Conservation (phyloP, 805 yeast genomes). For the Zygoascus bituminiphila region DNA sequence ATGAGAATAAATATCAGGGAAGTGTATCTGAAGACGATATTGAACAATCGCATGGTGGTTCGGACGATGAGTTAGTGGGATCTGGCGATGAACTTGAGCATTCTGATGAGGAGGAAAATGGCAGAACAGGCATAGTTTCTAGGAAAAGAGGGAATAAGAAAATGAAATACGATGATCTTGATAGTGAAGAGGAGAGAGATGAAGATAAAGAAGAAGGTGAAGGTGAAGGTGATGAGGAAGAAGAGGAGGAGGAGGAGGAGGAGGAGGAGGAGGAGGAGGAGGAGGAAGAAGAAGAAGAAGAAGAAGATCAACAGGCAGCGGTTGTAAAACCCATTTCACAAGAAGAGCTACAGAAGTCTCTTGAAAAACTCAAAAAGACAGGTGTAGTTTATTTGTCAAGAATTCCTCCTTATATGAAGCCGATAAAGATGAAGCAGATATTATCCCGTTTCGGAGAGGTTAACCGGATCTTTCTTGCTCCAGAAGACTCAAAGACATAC, state of each 20-base stretch:
- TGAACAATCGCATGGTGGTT: background rate
- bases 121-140: background rate
- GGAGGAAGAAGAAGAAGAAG: slow-evolving; percentile 15
- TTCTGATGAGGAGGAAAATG: background rate
- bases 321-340: slow-evolving; percentile 21
- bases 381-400: slow-evolving; percentile 91
- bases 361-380: slow-evolving; percentile 51
- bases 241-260: slow-evolving; percentile 14
- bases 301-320: slow-evolving; percentile 6
- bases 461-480: slow-evolving; percentile 80
- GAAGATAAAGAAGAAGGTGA: background rate
- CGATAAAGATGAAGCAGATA: slow-evolving; percentile 77
- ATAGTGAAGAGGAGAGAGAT: background rate
- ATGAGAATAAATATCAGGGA: background rate
- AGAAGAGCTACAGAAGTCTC: slow-evolving; percentile 30
- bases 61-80: background rate
- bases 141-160: background rate
- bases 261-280: slow-evolving; percentile 7
- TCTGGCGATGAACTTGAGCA: background rate
- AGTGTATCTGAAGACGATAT: background rate
- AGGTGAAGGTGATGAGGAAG: slow-evolving; percentile 6
- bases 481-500: slow-evolving; percentile 64
- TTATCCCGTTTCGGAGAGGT: slow-evolving; percentile 75
- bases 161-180: background rate
- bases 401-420: slow-evolving; percentile 96